Conservation (phyloP, 495 filamentous ascomycete species). For the Neurospora hispaniola region DNA sequence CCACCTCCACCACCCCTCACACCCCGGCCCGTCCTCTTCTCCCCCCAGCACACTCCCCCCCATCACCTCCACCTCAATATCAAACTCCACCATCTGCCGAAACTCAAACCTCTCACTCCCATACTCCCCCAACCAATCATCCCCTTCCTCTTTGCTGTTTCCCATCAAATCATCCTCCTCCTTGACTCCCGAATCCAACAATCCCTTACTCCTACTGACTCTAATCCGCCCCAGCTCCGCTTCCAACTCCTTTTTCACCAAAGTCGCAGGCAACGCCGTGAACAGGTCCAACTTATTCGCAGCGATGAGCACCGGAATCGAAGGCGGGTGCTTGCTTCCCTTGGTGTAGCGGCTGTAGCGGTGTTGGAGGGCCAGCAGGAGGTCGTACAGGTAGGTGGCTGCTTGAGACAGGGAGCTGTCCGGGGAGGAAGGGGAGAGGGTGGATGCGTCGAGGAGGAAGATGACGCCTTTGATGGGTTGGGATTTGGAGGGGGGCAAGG, state of each 20-base stretch:
- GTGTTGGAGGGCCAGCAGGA: constrained; percentile 72
- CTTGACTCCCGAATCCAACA: constrained; percentile 64
- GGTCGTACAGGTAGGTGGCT: constrained; percentile 65
- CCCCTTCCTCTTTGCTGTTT: constrained; percentile 46
- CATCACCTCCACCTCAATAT: constrained; percentile 65
- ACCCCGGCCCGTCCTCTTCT: constrained; percentile 55
- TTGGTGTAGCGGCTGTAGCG: constrained; percentile 40
- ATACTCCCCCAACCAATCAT: constrained; percentile 73
- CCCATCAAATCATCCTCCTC: constrained; percentile 23
- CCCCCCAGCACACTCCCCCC: constrained; percentile 57
- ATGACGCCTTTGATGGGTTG: constrained; percentile 61
- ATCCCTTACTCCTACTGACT: constrained; percentile 62
- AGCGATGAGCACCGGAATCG: constrained; percentile 68
- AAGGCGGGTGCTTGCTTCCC: constrained; percentile 46
- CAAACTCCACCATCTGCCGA: constrained; percentile 67
- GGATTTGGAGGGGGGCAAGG: constrained; percentile 23
- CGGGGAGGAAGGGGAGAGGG: constrained; percentile 33
- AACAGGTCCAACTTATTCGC: constrained; percentile 96
- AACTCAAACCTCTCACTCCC: constrained; percentile 70
- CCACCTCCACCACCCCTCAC: constrained; percentile 84
- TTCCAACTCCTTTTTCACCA: constrained; percentile 69
- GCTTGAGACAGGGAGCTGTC: constrained; percentile 4
- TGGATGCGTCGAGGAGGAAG: constrained; percentile 79
- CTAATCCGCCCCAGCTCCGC: constrained; percentile 73
- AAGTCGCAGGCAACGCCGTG: constrained; percentile 71